Evolutionary conservation across 371 early-diverging fungal genomes (phyloP), one percentile per base, ranked within the genome.

Genomic region (Thermomucor indicae-seudaticae): DNA sequence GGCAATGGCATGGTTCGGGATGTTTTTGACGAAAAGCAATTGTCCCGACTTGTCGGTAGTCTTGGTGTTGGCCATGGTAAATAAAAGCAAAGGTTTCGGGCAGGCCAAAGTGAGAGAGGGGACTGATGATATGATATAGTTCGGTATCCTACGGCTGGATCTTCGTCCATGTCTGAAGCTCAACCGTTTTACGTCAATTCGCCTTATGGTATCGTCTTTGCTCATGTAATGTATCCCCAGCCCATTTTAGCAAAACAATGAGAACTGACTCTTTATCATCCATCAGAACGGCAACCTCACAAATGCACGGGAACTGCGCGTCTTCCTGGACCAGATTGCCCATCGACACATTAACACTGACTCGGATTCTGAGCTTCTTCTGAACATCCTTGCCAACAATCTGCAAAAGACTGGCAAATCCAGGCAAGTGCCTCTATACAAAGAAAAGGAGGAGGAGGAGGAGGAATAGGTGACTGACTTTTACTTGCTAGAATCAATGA

Each of bases 121-220:
- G n/a, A n/a, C n/a, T n/a, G n/a, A n/a, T n/a, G n/a, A n/a, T n/a
- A n/a, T n/a, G n/a, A n/a, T 37, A 43, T 60, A 94, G 97, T 93
- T 32, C 86, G 98, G 39, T 98, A 98, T 61, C 98, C 98, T 38
- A 98, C 98, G 6, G 97, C 96, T 17, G 98, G 98, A 6, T 83
- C 93, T 7, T 91, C 92, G 6, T 90, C 93, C 23, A 83, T 75
- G 52, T 92, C 96, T 6, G 97, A 97, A 73, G 96, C 97, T 19
- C 97, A 98, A 74, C 98, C 98, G 24, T 96, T 98, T 67, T 98
- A 97, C 67, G 98, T 98, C 65, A 98, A 98, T 81, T 87, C 90
- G 55, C 98, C 98, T 32, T 98, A 96, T 60, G 98, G 98, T 32
- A 83, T 98, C 43, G 91, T 86, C n/a, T 83, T 96, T 65, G 96